These are phyloP conservation scores for Microsporum canis DNA, from an alignment of 2,329 filamentous ascomycete species.

Conservation along the genomic window DNA sequence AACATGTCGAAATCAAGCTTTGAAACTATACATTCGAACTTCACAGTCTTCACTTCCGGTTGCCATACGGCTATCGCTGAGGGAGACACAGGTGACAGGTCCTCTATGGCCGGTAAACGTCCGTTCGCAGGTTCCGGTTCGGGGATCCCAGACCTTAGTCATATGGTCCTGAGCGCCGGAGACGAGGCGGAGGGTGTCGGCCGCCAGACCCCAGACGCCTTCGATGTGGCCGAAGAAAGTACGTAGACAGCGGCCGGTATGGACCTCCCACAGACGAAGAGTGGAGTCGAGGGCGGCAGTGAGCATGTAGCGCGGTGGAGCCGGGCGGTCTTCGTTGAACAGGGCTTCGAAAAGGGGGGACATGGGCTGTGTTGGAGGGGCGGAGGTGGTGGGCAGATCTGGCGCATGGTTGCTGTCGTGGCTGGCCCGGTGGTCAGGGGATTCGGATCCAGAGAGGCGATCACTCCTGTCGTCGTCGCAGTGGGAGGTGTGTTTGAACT, in stretches of 20 bases:
- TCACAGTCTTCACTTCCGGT: conserved; percentile 91
- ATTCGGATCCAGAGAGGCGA: conserved; percentile 9
- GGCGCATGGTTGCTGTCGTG: conserved; percentile 17
- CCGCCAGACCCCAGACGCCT: conserved; percentile 86
- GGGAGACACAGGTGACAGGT: conserved; percentile 82
- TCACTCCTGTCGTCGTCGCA: conserved; percentile 25
- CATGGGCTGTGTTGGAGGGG: conserved; percentile 17
- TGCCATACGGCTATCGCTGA: conserved; percentile 80
- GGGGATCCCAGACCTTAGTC: conserved; percentile 91
- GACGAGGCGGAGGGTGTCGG: conserved; percentile 77
- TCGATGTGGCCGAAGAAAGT: conserved; percentile 97
- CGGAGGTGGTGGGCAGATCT: conserved; percentile 12
- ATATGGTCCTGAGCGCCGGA: conserved; percentile 86
- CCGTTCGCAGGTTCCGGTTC: conserved; percentile 80
- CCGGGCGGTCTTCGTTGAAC: conserved; percentile 52
- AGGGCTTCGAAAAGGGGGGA: conserved; percentile 26
- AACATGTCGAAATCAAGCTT: not conserved
- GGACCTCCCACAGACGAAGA: conserved; percentile 84
- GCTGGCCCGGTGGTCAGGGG: not conserved
- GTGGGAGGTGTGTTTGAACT: conserved; percentile 55
- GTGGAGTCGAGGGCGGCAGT: conserved; percentile 86
- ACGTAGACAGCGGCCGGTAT: conserved; percentile 67
- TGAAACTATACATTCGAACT: conserved; percentile 53
- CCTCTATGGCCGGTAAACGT: conserved; percentile 86
- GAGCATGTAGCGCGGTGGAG: conserved; percentile 82